phyloP scores from a whole-genome alignment of 345 rosid species.

The Eutrema heterophyllum region DNA sequence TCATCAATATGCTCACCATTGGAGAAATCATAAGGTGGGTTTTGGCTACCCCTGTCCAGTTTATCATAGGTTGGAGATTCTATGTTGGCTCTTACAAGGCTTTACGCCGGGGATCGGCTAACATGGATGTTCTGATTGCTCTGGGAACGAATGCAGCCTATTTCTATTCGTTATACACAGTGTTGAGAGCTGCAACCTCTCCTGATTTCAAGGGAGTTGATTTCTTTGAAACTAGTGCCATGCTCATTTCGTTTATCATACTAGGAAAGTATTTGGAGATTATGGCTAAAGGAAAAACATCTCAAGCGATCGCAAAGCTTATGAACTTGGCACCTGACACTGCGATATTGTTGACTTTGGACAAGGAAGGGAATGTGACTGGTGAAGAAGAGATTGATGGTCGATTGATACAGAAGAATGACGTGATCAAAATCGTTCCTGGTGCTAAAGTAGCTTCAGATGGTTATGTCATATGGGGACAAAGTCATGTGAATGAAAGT shows the following conservation, averaged over 20 bases:
- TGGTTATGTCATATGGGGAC: slow-evolving; percentile 67
- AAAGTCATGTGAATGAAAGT: slow-evolving; percentile 73
- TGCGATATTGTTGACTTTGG: slow-evolving; percentile 57
- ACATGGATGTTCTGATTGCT: slow-evolving; percentile 93
- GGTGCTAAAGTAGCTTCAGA: slow-evolving; percentile 72
- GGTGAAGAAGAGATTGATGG: slow-evolving; percentile 80
- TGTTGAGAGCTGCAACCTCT: slow-evolving; percentile 71
- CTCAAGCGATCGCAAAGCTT: slow-evolving; percentile 92
- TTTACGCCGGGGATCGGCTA: slow-evolving; percentile 73
- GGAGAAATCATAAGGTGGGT: slow-evolving; percentile 73
- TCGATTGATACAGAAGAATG: slow-evolving; percentile 74
- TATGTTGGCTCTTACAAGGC: slow-evolving; percentile 78
- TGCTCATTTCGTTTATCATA: slow-evolving; percentile 88
- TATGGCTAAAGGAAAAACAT: slow-evolving; percentile 85
- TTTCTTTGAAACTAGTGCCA: slow-evolving; percentile 94
- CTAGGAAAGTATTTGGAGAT: slow-evolving; percentile 91
- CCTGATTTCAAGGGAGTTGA: slow-evolving; percentile 58
- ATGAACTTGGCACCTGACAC: slow-evolving; percentile 80
- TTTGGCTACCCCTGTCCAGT: slow-evolving; percentile 80
- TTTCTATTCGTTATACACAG: slow-evolving; percentile 77
- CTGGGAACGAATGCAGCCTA: slow-evolving; percentile 93
- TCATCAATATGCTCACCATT: slow-evolving; percentile 67
- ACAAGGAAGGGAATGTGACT: slow-evolving; percentile 55
- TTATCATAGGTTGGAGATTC: slow-evolving; percentile 77
- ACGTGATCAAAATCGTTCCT: slow-evolving; percentile 67